These are phyloP conservation scores for Pestalotiopsis sp. DNA, from an alignment of 2,329 filamentous ascomycete species.

Conservation along the genomic window DNA sequence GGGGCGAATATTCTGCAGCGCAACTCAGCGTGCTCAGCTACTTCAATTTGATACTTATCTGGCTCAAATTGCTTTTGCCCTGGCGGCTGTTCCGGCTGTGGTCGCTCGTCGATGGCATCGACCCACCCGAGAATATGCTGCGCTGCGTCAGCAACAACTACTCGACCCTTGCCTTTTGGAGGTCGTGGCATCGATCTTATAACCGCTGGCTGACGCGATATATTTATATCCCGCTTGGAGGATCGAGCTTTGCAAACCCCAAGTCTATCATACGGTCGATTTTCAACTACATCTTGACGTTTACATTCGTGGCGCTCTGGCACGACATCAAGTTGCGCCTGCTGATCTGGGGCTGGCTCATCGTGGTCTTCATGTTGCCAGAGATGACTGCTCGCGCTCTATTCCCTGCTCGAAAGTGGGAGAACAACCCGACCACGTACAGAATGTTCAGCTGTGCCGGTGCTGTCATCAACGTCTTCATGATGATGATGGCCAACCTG, in stretches of 20 bases:
- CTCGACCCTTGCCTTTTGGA: conserved; percentile 89
- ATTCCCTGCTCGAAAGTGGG: conserved; percentile 76
- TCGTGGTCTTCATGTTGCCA: conserved; percentile 90
- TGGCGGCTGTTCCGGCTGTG: conserved; percentile 99
- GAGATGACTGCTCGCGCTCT: conserved; percentile 73
- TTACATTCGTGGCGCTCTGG: conserved; percentile 97
- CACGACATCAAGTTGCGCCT: conserved; percentile 92
- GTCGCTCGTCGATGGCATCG: conserved; percentile 86
- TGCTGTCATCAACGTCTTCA: conserved; percentile 79
- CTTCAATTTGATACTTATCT: conserved; percentile 96
- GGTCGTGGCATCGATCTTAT: conserved; percentile 91
- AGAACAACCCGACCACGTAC: conserved; percentile 69
- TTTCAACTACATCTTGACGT: conserved; percentile 79
- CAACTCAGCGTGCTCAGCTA: conserved; percentile 90
- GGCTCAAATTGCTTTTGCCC: conserved; percentile 93
- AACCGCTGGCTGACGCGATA: conserved; percentile 95
- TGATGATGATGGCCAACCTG: conserved; percentile 95
- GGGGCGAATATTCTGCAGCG: conserved; percentile 81
- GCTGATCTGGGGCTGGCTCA: conserved; percentile 95
- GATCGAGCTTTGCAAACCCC: conserved; percentile 54
- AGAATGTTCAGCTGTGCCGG: conserved; percentile 80
- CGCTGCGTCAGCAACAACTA: conserved; percentile 96
- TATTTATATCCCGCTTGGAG: conserved; percentile 89
- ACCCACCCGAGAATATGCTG: conserved; percentile 97
- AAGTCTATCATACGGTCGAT: conserved; percentile 58